These are phyloP conservation scores for Chenopodium quinoa DNA, from an alignment of 148 eudicot species.

Conservation along the genomic window DNA sequence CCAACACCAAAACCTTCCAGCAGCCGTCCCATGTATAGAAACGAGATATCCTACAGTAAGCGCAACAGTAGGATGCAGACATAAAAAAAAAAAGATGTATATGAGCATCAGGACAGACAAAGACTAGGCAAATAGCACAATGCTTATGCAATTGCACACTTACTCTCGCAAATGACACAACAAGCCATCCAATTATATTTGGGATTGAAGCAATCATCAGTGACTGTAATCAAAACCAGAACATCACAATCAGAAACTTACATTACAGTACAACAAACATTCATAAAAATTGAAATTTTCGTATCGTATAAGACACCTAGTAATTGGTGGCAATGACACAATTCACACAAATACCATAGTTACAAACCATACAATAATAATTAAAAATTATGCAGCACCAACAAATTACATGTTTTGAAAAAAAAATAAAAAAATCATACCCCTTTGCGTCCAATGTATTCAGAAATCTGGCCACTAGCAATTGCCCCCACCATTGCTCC, in stretches of 20 bases:
- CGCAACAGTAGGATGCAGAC: background rate
- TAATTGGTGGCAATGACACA: background rate
- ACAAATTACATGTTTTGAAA: too few relatives aligned
- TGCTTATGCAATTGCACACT: slow-evolving; percentile 26
- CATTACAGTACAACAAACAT: background rate
- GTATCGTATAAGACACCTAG: too few relatives aligned
- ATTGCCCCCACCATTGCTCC: slow-evolving; percentile 98
- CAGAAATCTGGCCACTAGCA: slow-evolving; percentile 84
- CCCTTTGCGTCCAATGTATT: slow-evolving; percentile 86
- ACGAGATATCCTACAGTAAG: slow-evolving; percentile 60
- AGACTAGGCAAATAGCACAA: background rate
- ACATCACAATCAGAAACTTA: background rate
- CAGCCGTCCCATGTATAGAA: slow-evolving; percentile 87
- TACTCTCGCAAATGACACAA: slow-evolving; percentile 54
- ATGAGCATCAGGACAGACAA: background rate
- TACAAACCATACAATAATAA: too few relatives aligned
- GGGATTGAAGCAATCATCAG: slow-evolving; percentile 67
- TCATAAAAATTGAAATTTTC: too few relatives aligned
- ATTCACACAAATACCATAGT: background rate
- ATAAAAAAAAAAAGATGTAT: background rate
- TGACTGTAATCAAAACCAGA: slow-evolving; percentile 35
- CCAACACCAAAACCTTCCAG: slow-evolving; percentile 94
- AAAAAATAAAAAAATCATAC: slow-evolving; percentile 29
- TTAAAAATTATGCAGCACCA: too few relatives aligned
- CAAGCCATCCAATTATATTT: slow-evolving; percentile 59